Evolutionary conservation across 2,329 filamentous ascomycete genomes (phyloP), one percentile per base, ranked within the genome.

Genomic region (Colletotrichum liriopes): DNA sequence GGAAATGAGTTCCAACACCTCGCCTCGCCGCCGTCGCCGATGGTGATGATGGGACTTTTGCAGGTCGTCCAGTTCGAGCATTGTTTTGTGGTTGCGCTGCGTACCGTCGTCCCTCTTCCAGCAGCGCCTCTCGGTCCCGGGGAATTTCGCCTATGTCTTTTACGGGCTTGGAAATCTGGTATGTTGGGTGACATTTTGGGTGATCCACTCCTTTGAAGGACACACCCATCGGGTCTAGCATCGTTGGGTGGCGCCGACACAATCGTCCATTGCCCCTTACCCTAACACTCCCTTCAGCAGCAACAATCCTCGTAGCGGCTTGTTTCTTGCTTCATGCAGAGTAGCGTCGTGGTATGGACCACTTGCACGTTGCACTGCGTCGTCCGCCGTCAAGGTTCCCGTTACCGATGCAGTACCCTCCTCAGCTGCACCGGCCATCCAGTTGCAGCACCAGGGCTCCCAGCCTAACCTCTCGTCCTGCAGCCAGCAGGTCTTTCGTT

Each of bases 161-260:
- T 32, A 47, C 47, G 54, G 56, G 39, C 39, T 29, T 39, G 43
- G 20, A 70, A 63, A 29, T 49, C 47, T 54, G 37, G 20, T 59
- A 23, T 51, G 54, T 45, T 71, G 67, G 67, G 54, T 70, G 39
- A 66, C 39, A 71, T 71, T 66, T 60, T 66, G 47, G 43, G 47
- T 23, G 29, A 54, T 59, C 37, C 43, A 43, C 23, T 59, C 54
- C 54, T 69, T 65, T 70, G 45, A 49, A 55, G 6, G 59, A 39
- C 20, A 54, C 37, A 49, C 60, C 41, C 32, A 65, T 64, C 39
- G n/a, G 65, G 65, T 29, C 52, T 69, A 72, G 65, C 52, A 29
- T 61, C n/a, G 59, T 47, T 49, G 20, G 47, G 54, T 61, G 59
- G 59, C 60, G 70, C 56, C 51, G 63, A 52, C 18, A 55, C 39